Evolutionary conservation across 345 rosid genomes (phyloP), one percentile per base, ranked within the genome.

Genomic region (Brassica incana): DNA sequence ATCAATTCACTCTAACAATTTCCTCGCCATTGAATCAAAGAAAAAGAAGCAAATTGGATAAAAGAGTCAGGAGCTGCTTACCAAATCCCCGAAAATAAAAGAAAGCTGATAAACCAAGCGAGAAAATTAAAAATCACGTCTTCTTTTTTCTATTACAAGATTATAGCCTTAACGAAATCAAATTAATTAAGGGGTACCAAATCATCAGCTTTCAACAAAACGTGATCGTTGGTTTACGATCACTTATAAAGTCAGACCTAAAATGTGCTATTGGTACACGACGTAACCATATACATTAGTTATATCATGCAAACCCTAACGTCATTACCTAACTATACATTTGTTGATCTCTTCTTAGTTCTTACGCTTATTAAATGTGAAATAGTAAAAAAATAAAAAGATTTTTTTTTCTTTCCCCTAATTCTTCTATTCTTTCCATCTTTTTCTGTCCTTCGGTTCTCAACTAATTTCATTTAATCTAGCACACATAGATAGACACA

Each of bases 381-480:
- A 33, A 33, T 30, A 56, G 23, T 6, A 12, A 12, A 43, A 20
- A 20, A 4, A 54, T 10, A 20, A 63, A 74, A 74, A 74, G 45
- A 62, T 79, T 62, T 71, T 79, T 5, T 9, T 65, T 11, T 20
- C 77, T 71, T 45, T 52, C 66, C 36, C 30, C 76, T 78, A 30
- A 64, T 68, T 33, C 5, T 79, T 48, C n/a, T 79, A 74, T 63
- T 74, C 83, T 35, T 79, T 79, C 78, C 48, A 67, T 73, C 4
- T 45, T 74, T 35, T 61, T 68, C 73, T 68, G 75, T 79, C 75
- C 67, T 69, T 27, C 36, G 75, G 75, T 75, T 80, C 83, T 80
- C 83, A 80, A 80, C 83, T 75, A 80, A 80, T 75, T 76, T 75
- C 83, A 80, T 80, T 79, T 63, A 80, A 62, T 69, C 76, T 75